A percentile compares a stretch with the other conserved stretches of the same genome.
Evolutionary conservation across 768 basidiomycete species (phyloP).

Genomic region (Lyophyllum shimeji): DNA sequence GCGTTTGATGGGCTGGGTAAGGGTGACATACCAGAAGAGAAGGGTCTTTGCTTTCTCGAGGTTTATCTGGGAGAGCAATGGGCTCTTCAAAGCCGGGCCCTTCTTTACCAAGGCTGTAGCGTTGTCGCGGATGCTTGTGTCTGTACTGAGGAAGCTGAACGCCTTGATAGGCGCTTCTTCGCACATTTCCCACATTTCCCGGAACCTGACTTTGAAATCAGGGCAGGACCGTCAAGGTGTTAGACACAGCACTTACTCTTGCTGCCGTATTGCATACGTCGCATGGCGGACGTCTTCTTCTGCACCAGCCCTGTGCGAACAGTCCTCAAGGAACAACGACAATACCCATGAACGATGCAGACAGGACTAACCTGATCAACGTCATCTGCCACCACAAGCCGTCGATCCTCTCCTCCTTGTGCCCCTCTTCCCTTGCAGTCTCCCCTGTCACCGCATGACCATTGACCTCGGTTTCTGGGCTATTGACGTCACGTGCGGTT

Average conservation of each 20-base stretch:
- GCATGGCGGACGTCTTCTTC: conserved; percentile 66
- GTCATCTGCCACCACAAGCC: conserved; percentile 84
- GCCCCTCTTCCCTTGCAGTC: conserved; percentile 21
- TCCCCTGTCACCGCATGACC: conserved; percentile 17
- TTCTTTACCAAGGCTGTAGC: conserved; percentile 11
- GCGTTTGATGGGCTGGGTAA: conserved; percentile 47
- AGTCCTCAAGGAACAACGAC: background rate
- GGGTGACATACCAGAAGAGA: conserved; percentile 59
- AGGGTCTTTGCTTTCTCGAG: conserved; percentile 54
- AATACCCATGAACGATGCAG: background rate
- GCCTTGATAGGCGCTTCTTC: conserved; percentile 63
- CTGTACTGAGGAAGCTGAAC: conserved; percentile 69
- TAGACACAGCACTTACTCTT: conserved; percentile 52
- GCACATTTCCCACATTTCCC: conserved; percentile 87
- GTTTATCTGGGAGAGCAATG: conserved; percentile 15
- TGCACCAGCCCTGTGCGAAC: conserved; percentile 56
- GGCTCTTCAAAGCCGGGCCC: no score
- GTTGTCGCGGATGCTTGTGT: conserved; percentile 38
- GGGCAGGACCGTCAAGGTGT: background rate
- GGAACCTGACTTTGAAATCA: conserved; percentile 49
- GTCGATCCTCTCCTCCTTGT: conserved; percentile 54
- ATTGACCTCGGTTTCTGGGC: no score
- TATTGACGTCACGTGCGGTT: no score
- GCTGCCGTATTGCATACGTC: conserved; percentile 63
- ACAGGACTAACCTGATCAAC: conserved; percentile 52